Conservation (phyloP, 257 asterid species). For the Datura wrightii region DNA sequence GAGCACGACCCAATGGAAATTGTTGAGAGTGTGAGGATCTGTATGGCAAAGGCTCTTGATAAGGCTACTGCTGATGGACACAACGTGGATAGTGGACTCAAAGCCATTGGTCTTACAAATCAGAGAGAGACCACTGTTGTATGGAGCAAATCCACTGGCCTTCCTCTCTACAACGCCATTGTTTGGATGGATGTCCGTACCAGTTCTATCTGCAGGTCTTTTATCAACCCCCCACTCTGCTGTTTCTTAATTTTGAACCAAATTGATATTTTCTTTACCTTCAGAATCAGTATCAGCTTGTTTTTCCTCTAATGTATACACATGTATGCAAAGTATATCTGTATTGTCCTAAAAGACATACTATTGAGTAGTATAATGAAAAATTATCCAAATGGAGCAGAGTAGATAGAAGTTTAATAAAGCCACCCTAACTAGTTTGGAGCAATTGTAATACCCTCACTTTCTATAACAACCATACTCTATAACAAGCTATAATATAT, state of each 20-base stretch:
- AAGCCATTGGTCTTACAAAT: conserved; percentile 94
- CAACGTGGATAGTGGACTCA: conserved; percentile 75
- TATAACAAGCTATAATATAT: no score
- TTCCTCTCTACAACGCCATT: conserved; percentile 89
- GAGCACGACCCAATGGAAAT: conserved; percentile 98
- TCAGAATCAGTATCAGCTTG: background rate
- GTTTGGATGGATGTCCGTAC: conserved; percentile 99
- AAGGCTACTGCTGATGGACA: conserved; percentile 91
- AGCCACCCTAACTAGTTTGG: conserved; percentile 13
- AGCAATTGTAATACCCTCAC: background rate
- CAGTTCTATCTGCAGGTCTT: conserved; percentile 86
- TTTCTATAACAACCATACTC: no score
- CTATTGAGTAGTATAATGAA: background rate
- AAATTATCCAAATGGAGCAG: background rate
- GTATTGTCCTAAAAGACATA: background rate
- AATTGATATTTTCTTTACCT: background rate
- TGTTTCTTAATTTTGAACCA: background rate
- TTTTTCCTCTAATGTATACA: background rate
- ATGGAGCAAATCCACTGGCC: conserved; percentile 96
- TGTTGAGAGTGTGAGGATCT: conserved; percentile 75
- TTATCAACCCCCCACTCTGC: background rate
- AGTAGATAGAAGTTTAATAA: background rate
- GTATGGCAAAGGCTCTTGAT: conserved; percentile 82
- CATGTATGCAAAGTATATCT: background rate
- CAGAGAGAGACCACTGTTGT: conserved; percentile 97